phyloP scores from a whole-genome alignment of 257 asterid genomes.

The Perilla frutescens region DNA sequence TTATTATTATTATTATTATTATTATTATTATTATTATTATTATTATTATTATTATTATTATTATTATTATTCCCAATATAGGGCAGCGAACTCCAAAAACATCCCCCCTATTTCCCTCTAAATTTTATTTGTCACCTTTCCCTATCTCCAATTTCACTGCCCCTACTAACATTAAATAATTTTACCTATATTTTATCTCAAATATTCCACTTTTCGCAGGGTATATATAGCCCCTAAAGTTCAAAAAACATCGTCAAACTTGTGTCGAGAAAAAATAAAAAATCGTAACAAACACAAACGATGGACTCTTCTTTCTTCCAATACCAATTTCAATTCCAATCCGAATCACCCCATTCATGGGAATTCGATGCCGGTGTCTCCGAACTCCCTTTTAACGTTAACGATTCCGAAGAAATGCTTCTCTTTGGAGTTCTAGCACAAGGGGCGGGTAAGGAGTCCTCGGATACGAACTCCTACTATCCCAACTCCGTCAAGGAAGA shows the following conservation, averaged over 20 bases:
- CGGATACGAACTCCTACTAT: constrained; percentile 30
- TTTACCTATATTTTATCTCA: not conserved
- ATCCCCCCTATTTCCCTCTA: constrained; percentile 30
- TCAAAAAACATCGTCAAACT: constrained; percentile 19
- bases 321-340: not conserved
- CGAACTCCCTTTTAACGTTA: constrained; percentile 63
- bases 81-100: constrained; percentile 26
- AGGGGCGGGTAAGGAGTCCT: constrained; percentile 34
- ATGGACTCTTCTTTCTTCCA: constrained; percentile 42
- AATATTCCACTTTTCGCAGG: constrained; percentile 22
- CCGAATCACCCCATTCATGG: constrained; percentile 35
- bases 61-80: not conserved
- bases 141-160: constrained; percentile 5
- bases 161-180: constrained; percentile 1
- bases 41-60: too few species aligned
- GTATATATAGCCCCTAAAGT: constrained; percentile 47
- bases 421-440: constrained; percentile 51
- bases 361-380: constrained; percentile 43
- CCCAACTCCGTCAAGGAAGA: constrained; percentile 49
- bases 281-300: not conserved
- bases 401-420: constrained; percentile 75
- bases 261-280: not conserved
- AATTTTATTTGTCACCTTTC: not conserved
- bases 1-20: not conserved
- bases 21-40: too few species aligned